phyloP scores from a whole-genome alignment of 352 stramenopile species.

The Phytopythium mirpurense region DNA sequence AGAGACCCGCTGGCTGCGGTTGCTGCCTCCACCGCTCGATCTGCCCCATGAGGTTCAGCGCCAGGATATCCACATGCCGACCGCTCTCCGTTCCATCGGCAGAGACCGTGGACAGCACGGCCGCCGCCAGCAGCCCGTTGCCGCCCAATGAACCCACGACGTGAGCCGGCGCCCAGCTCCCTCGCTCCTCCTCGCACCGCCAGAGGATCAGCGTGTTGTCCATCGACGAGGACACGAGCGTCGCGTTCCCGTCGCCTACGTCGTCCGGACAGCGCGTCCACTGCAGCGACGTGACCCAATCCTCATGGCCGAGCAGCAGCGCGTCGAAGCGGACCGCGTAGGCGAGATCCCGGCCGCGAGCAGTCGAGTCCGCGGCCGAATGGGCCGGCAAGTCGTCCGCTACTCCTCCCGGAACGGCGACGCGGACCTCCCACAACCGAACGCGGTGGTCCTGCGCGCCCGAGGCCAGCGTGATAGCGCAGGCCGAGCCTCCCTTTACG shows the following conservation, averaged over 20 bases:
- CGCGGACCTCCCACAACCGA: constrained; percentile 56
- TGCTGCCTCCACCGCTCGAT: constrained; percentile 66
- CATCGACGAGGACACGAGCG: constrained; percentile 66
- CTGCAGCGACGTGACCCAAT: constrained; percentile 73
- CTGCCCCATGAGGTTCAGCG: constrained; percentile 57
- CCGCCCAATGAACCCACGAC: constrained; percentile 56
- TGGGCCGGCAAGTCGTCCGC: background rate
- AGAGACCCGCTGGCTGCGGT: constrained; percentile 37
- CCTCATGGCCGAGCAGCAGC: constrained; percentile 65
- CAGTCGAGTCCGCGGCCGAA: constrained; percentile 1
- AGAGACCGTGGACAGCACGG: constrained; percentile 22
- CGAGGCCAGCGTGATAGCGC: constrained; percentile 39
- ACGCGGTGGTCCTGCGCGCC: constrained; percentile 68
- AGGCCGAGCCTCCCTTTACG: background rate
- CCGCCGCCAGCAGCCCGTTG: constrained; percentile 42
- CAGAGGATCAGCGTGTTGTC: constrained; percentile 76
- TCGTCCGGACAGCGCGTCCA: constrained; percentile 29
- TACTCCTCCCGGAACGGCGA: background rate
- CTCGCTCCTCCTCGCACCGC: constrained; percentile 17
- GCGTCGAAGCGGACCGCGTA: constrained; percentile 65
- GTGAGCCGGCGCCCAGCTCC: constrained; percentile 39
- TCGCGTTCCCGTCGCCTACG: background rate
- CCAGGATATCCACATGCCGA: constrained; percentile 40
- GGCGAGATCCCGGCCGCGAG: background rate
- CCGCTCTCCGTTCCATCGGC: background rate